Evolutionary conservation across 257 asterid species (phyloP).

Genomic region (Galeopsis tetrahit): DNA sequence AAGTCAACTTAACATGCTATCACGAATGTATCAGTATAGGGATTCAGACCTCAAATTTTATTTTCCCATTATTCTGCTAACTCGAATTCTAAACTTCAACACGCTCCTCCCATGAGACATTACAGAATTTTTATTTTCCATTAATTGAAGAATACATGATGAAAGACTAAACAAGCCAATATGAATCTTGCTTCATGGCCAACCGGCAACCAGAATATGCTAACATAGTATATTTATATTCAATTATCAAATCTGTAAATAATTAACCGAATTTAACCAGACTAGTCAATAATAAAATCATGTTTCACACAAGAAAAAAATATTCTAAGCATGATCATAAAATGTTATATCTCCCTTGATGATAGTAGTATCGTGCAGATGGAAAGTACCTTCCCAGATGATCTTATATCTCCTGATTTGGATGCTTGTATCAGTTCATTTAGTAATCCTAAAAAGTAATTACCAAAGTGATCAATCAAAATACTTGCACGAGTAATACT

Average conservation of each 20-base stretch:
- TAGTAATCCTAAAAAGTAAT: slow-evolving; percentile 57
- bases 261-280: not conserved
- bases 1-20: not conserved
- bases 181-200: not conserved
- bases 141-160: not conserved
- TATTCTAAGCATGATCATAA: not conserved
- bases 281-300: not conserved
- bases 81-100: not conserved
- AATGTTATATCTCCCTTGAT: slow-evolving; percentile 20
- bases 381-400: slow-evolving; percentile 71
- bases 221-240: not conserved
- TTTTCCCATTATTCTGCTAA: not conserved
- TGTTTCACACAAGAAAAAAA: not conserved
- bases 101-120: not conserved
- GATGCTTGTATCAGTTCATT: slow-evolving; percentile 76
- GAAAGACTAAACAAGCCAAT: slow-evolving; percentile 20
- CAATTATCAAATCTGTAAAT: slow-evolving; percentile 10
- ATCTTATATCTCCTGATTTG: slow-evolving; percentile 68
- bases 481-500: not conserved
- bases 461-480: slow-evolving; percentile 30
- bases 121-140: slow-evolving; percentile 8
- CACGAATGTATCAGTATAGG: not conserved
- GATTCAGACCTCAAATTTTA: not conserved
- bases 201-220: not conserved
- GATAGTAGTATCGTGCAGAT: slow-evolving; percentile 19